phyloP scores from a whole-genome alignment of 1,284 basidiomycete species.

The Moesziomyces sp. region DNA sequence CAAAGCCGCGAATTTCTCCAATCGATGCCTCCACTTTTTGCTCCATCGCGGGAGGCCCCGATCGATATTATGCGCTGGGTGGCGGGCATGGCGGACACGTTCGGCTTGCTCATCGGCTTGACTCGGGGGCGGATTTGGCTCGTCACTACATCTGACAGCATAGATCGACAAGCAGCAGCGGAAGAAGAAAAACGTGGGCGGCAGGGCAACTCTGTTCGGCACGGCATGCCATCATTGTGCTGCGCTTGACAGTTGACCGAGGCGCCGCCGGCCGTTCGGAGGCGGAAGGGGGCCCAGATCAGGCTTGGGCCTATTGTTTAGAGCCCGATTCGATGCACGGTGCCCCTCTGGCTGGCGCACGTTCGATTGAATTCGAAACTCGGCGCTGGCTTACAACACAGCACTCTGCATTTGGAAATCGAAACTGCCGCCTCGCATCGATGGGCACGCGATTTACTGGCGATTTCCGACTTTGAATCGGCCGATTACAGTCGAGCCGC shows the following conservation, averaged over 20 bases:
- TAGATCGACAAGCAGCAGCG: neutral
- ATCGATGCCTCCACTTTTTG: no score
- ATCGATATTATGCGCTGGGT: no score
- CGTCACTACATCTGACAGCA: neutral
- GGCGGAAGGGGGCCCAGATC: neutral
- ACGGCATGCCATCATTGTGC: neutral
- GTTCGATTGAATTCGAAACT: neutral
- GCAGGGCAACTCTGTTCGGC: neutral
- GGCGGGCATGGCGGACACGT: no score
- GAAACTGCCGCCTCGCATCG: neutral
- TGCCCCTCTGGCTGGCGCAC: neutral
- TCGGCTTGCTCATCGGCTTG: neutral
- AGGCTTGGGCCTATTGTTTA: neutral
- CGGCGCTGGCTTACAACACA: no score
- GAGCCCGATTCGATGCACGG: neutral
- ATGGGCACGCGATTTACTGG: conserved; percentile 1
- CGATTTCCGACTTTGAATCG: conserved; percentile 1
- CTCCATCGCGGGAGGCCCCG: no score
- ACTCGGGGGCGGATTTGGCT: neutral
- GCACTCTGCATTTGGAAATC: neutral
- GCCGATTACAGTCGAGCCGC: conserved; percentile 6
- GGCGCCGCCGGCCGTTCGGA: no score
- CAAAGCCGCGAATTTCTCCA: no score
- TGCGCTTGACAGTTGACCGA: no score
- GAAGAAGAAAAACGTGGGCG: neutral